A percentile compares a stretch with the other conserved stretches of the same genome.
phyloP scores from a whole-genome alignment of 129 eudicot genomes.

The Ambrosia trifida region DNA sequence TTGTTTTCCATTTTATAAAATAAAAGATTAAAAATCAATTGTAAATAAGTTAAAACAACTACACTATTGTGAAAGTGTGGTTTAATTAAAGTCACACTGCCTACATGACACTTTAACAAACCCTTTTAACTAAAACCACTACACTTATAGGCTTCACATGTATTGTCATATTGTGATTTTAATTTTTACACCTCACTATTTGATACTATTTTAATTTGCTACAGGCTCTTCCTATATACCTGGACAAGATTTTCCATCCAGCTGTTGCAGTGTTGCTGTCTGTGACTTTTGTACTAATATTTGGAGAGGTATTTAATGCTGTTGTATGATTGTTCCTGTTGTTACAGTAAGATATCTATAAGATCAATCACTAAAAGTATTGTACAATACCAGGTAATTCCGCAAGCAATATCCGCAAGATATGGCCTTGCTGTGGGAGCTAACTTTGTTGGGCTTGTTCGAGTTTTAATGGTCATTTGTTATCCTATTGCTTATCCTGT shows the following conservation, averaged over 20 bases:
- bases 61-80: no score
- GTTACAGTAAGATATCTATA: conserved; percentile 2
- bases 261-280: conserved; percentile 84
- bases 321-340: conserved; percentile 9
- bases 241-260: conserved; percentile 86
- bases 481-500: conserved; percentile 94
- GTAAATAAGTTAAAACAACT: no score
- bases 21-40: no score
- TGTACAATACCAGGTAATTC: conserved; percentile 60
- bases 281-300: conserved; percentile 87
- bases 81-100: no score
- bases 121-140: no score
- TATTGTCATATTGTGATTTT: not conserved
- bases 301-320: conserved; percentile 75
- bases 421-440: conserved; percentile 98
- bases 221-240: conserved; percentile 95
- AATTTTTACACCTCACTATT: not conserved
- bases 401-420: conserved; percentile 94
- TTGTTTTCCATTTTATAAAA: no score
- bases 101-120: no score
- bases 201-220: conserved; percentile 27
- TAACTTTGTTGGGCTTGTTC: conserved; percentile 85
- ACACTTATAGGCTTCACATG: conserved; percentile 2
- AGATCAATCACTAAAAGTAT: conserved; percentile 23
- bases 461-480: conserved; percentile 77